Percentiles rank a stretch among this genome's conserved stretches.
Conservation (phyloP, 2,329 filamentous ascomycete genomes). For the Orbilia ellipsospora region DNA sequence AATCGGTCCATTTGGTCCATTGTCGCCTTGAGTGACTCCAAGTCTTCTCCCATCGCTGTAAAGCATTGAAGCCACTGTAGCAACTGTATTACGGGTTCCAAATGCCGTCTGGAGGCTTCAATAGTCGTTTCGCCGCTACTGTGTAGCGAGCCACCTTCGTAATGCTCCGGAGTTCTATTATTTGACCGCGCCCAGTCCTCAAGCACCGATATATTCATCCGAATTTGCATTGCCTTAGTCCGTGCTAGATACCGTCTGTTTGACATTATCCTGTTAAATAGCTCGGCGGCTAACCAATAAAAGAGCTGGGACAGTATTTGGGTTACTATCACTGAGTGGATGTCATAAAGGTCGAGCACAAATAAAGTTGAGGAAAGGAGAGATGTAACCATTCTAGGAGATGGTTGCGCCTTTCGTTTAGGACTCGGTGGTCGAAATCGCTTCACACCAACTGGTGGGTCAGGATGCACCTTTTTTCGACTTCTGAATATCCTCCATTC, state of each 20-base stretch:
- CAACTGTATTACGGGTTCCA: constrained; percentile 90
- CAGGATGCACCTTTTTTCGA: constrained; percentile 88
- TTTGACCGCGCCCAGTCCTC: constrained; percentile 97
- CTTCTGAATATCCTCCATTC: constrained; percentile 98
- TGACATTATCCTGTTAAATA: constrained; percentile 98
- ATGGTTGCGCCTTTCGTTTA: constrained; percentile 88
- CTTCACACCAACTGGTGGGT: constrained; percentile 79
- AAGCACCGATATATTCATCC: constrained; percentile 95
- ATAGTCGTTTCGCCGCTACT: constrained; percentile 87
- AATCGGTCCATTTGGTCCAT: constrained; percentile 87
- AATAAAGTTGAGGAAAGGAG: constrained; percentile 95
- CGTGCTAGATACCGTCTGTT: constrained; percentile 92
- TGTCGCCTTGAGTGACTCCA: constrained; percentile 87
- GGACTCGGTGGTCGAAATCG: constrained; percentile 91
- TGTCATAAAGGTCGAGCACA: constrained; percentile 97
- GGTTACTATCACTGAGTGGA: constrained; percentile 93
- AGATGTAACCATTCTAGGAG: constrained; percentile 94
- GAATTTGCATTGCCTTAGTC: constrained; percentile 99
- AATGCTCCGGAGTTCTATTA: constrained; percentile 94
- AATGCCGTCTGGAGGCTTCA: constrained; percentile 83
- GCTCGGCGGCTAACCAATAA: constrained; percentile 94
- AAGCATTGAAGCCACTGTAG: constrained; percentile 98
- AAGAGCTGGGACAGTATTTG: constrained; percentile 92
- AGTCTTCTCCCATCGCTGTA: constrained; percentile 89
- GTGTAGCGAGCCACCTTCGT: constrained; percentile 87